Evolutionary conservation across 73 alveolate species (phyloP).

Genomic region (Symbiodinium natans): DNA sequence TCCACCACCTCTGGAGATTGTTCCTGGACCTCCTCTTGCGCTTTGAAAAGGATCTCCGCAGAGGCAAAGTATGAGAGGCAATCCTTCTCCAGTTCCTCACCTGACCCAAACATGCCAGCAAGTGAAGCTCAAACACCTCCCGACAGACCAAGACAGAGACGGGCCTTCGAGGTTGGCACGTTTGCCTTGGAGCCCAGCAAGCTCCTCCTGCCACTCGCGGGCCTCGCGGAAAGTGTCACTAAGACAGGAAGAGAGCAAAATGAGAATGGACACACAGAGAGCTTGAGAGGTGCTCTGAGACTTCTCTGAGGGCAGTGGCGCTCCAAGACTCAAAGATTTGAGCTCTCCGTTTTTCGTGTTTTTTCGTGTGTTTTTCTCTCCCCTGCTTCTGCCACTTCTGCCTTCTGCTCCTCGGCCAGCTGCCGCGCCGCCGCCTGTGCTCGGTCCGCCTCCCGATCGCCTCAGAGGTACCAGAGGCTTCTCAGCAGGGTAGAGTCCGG

Average conservation of each 20-base stretch:
- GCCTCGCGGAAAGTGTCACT: neutral
- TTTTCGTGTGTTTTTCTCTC: too few species aligned
- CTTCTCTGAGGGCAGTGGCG: too few species aligned
- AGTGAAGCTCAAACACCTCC: too few species aligned
- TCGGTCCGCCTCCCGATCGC: neutral
- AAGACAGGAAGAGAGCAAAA: too few species aligned
- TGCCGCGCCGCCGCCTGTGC: neutral
- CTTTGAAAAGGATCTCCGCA: neutral
- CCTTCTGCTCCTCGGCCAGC: neutral
- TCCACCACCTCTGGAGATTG: neutral
- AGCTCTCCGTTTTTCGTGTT: too few species aligned
- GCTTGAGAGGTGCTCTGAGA: too few species aligned
- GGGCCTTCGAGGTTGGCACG: neutral
- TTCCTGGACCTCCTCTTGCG: neutral
- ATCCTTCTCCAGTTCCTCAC: constrained; percentile 6
- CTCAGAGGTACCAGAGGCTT: neutral
- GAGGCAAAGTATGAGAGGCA: neutral
- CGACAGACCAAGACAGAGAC: too few species aligned
- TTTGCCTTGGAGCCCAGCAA: neutral
- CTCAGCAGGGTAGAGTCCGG: too few species aligned
- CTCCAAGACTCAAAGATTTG: too few species aligned
- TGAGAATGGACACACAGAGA: too few species aligned
- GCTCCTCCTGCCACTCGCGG: constrained; percentile 1
- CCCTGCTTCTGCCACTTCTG: too few species aligned
- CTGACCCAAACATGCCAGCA: too few species aligned